These are phyloP conservation scores for Ganoderma resinaceum DNA, from an alignment of 1,284 basidiomycete genomes.

Conservation along the genomic window DNA sequence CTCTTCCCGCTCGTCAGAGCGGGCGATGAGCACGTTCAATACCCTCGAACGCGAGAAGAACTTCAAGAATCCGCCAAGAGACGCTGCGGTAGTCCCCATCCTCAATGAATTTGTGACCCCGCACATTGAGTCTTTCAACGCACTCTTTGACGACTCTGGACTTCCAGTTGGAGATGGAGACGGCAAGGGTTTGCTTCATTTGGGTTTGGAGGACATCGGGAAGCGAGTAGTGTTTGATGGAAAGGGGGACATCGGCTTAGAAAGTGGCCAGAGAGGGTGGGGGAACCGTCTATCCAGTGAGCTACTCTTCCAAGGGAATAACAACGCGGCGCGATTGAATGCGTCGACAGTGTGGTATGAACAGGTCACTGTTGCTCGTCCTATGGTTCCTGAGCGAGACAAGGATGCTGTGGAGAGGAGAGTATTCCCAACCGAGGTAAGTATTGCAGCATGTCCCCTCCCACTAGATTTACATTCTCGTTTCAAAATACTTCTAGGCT, in stretches of 20 bases:
- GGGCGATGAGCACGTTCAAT: constrained; percentile 68
- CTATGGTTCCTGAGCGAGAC: constrained; percentile 89
- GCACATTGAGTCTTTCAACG: constrained; percentile 97
- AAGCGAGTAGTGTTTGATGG: constrained; percentile 94
- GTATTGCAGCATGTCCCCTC: constrained; percentile 20
- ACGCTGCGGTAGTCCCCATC: constrained; percentile 78
- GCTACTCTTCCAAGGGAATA: constrained; percentile 40
- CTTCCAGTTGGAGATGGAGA: constrained; percentile 76
- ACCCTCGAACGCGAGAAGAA: constrained; percentile 86
- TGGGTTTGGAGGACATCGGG: constrained; percentile 86
- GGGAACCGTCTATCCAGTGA: constrained; percentile 85
- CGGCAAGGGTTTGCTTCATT: constrained; percentile 81
- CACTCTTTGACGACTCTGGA: constrained; percentile 89
- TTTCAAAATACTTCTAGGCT: constrained; percentile 56
- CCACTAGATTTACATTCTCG: background rate
- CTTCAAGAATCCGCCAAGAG: constrained; percentile 81
- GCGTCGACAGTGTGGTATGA: constrained; percentile 80
- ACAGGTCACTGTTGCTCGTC: constrained; percentile 83
- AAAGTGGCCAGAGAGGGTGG: constrained; percentile 66
- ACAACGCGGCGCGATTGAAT: constrained; percentile 14
- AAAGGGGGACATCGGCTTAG: constrained; percentile 57
- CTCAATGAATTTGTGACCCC: constrained; percentile 95
- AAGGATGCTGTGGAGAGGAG: constrained; percentile 78
- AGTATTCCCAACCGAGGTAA: constrained; percentile 90
- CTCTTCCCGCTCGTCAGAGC: constrained; percentile 28